Evolutionary conservation across 208 protist species (phyloP).

Genomic region (Acanthamoeba castellanii): DNA sequence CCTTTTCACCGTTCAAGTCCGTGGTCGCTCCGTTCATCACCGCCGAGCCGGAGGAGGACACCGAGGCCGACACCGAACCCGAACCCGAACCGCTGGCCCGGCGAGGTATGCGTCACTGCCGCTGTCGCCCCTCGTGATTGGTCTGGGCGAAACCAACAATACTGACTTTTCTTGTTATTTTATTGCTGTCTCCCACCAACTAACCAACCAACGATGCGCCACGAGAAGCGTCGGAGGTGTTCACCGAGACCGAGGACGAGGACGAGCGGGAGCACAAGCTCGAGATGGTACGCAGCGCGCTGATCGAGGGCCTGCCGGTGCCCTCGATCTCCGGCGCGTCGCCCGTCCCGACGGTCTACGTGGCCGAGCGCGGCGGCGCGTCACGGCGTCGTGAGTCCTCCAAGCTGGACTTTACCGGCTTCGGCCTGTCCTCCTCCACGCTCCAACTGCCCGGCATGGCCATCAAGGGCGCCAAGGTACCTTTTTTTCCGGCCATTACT

Average conservation of each 20-base stretch:
- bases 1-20: neutral
- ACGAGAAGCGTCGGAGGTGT: neutral
- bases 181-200: too few relatives aligned
- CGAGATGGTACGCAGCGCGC: neutral
- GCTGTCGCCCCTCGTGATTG: too few relatives aligned
- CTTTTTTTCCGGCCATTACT: neutral
- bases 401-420: neutral
- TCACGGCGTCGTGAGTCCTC: neutral
- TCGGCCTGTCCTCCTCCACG: neutral
- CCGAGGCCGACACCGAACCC: neutral
- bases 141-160: too few relatives aligned
- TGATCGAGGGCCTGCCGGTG: neutral
- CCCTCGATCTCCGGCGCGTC: neutral
- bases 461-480: neutral
- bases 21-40: neutral
- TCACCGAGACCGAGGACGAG: conserved; percentile 8
- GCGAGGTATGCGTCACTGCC: too few relatives aligned
- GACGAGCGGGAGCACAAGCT: conserved; percentile 18
- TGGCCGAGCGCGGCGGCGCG: neutral
- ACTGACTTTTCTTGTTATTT: neutral
- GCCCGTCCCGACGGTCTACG: neutral
- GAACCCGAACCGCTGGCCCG: neutral
- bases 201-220: too few relatives aligned
- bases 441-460: conserved; percentile 5
- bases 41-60: neutral